A percentile compares a stretch with the other conserved stretches of the same genome.
Evolutionary conservation across 1,284 basidiomycete species (phyloP).

Genomic region (Violaceomyces palustris): DNA sequence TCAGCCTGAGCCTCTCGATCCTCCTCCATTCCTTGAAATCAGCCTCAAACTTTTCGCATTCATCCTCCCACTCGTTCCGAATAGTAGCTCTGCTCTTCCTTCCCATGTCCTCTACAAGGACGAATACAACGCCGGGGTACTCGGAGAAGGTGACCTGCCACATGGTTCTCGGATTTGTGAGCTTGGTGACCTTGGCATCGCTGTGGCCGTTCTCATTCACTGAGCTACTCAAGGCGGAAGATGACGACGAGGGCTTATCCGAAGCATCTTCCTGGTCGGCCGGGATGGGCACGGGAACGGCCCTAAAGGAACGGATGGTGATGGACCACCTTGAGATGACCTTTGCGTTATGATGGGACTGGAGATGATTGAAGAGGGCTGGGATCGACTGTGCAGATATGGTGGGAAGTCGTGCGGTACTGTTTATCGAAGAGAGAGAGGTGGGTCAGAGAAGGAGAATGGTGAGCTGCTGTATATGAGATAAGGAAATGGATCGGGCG

Average conservation of each 20-base stretch:
- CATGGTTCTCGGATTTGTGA: slow-evolving; percentile 31
- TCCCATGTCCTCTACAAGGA: slow-evolving; percentile 31
- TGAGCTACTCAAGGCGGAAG: too few relatives aligned
- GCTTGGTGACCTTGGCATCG: too few relatives aligned
- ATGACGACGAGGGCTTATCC: background rate
- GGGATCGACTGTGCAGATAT: slow-evolving; percentile 28
- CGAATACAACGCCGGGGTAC: slow-evolving; percentile 28
- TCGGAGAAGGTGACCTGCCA: slow-evolving; percentile 30
- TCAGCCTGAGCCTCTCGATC: background rate
- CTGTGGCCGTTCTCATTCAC: too few relatives aligned
- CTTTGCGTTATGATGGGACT: slow-evolving; percentile 19
- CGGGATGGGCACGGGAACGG: slow-evolving; percentile 24
- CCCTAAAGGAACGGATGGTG: slow-evolving; percentile 36
- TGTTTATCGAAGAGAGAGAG: too few relatives aligned
- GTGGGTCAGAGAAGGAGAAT: too few relatives aligned
- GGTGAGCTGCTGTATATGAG: too few relatives aligned
- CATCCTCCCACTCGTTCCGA: slow-evolving; percentile 27
- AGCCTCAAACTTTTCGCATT: slow-evolving; percentile 9
- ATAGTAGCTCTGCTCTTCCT: slow-evolving; percentile 21
- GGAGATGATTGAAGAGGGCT: slow-evolving; percentile 26
- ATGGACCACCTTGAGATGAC: slow-evolving; percentile 28
- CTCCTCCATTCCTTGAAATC: slow-evolving; percentile 2
- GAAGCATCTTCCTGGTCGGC: slow-evolving; percentile 6
- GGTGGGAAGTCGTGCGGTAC: slow-evolving; percentile 20
- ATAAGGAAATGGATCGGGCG: too few relatives aligned